Evolutionary conservation across 2,329 filamentous ascomycete species (phyloP).

Genomic region (Cadophora sp.): DNA sequence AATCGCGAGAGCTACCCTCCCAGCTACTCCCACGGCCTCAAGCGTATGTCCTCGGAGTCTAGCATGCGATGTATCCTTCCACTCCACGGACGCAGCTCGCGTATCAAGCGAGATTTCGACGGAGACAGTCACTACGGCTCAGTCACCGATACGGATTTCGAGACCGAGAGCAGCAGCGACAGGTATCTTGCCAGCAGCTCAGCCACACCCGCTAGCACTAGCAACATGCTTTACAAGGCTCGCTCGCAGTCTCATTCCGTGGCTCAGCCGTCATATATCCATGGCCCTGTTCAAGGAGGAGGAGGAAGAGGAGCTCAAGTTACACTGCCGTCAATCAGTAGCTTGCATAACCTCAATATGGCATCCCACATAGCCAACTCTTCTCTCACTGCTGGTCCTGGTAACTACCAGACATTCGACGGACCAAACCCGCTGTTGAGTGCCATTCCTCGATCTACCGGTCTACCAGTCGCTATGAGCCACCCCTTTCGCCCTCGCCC

Average conservation of each 20-base stretch:
- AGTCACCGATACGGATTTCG: constrained; percentile 49
- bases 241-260: constrained; percentile 6
- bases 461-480: constrained; percentile 25
- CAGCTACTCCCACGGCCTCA: constrained; percentile 38
- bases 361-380: constrained; percentile 35
- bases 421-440: constrained; percentile 52
- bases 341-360: constrained; percentile 45
- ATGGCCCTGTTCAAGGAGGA: constrained; percentile 17
- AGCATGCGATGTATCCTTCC: constrained; percentile 33
- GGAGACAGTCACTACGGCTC: constrained; percentile 51
- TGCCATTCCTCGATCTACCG: constrained; percentile 51
- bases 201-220: constrained; percentile 33
- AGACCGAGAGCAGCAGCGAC: constrained; percentile 43
- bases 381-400: constrained; percentile 31
- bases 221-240: neutral
- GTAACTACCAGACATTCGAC: constrained; percentile 12
- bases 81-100: constrained; percentile 35
- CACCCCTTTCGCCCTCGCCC: constrained; percentile 10
- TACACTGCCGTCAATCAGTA: neutral
- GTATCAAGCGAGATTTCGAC: constrained; percentile 46
- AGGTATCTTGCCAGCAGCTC: constrained; percentile 41
- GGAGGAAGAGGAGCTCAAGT: neutral
- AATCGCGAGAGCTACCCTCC: constrained; percentile 43
- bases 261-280: constrained; percentile 24
- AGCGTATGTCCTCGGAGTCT: constrained; percentile 4